phyloP scores from a whole-genome alignment of 257 asterid genomes.

The Solanum habrochaites region DNA sequence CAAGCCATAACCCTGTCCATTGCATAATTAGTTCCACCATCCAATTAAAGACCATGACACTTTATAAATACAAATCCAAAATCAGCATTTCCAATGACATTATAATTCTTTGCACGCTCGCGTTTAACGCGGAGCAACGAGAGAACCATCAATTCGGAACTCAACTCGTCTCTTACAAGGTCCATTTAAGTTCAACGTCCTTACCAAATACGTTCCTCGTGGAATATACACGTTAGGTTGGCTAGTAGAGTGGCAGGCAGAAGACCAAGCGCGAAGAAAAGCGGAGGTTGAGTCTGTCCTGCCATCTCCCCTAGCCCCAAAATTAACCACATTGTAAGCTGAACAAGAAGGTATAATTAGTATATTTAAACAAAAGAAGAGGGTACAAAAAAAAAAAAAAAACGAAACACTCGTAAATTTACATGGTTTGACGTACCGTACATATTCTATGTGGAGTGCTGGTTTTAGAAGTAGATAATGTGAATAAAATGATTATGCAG shows the following conservation, averaged over 20 bases:
- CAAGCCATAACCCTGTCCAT: slow-evolving; percentile 55
- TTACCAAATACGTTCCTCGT: slow-evolving; percentile 35
- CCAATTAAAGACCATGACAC: slow-evolving; percentile 37
- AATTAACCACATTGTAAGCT: not conserved
- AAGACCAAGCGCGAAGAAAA: slow-evolving; percentile 39
- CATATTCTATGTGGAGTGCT: not conserved
- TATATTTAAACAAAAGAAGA: slow-evolving; percentile 5
- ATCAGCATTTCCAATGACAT: slow-evolving; percentile 35
- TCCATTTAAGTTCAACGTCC: slow-evolving; percentile 31
- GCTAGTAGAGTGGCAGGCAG: slow-evolving; percentile 45
- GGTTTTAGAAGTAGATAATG: not conserved
- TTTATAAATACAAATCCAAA: slow-evolving; percentile 56
- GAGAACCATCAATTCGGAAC: slow-evolving; percentile 42
- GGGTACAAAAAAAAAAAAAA: not conserved
- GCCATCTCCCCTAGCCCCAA: slow-evolving; percentile 57
- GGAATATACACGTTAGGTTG: slow-evolving; percentile 55
- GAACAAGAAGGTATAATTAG: not conserved
- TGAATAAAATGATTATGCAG: not conserved
- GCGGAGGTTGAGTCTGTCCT: slow-evolving; percentile 49
- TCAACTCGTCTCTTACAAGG: slow-evolving; percentile 46
- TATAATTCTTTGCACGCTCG: too few relatives aligned
- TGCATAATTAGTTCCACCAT: slow-evolving; percentile 62
- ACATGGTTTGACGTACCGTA: not conserved
- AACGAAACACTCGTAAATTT: not conserved
- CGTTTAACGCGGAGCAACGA: slow-evolving; percentile 63